Evolutionary conservation across 2,329 filamentous ascomycete genomes (phyloP).

Genomic region (Talaromyces rugulosus): DNA sequence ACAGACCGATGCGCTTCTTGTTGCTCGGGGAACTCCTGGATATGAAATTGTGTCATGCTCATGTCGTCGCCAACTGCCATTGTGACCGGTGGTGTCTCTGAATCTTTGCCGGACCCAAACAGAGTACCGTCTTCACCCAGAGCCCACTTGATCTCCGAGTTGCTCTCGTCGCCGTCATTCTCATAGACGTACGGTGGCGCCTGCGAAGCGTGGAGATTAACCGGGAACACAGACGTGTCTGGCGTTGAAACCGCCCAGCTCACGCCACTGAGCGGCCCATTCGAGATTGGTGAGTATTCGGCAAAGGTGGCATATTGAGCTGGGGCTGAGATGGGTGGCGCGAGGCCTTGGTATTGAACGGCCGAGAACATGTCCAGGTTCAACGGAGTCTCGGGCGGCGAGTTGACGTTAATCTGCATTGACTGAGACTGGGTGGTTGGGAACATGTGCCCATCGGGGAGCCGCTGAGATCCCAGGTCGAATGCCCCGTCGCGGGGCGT

Average conservation of each 20-base stretch:
- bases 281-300: constrained; percentile 37
- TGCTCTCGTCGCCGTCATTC: constrained; percentile 26
- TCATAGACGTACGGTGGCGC: constrained; percentile 38
- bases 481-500: constrained; percentile 36
- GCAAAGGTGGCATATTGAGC: constrained; percentile 40
- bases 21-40: constrained; percentile 43
- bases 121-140: constrained; percentile 26
- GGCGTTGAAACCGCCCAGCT: constrained; percentile 44
- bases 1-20: constrained; percentile 39
- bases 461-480: constrained; percentile 30
- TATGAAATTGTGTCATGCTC: constrained; percentile 38
- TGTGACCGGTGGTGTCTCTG: constrained; percentile 20
- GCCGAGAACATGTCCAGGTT: constrained; percentile 33
- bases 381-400: constrained; percentile 42
- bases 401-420: constrained; percentile 40
- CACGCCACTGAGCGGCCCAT: constrained; percentile 33
- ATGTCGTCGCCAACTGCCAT: constrained; percentile 24
- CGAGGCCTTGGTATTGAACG: constrained; percentile 33
- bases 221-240: constrained; percentile 30
- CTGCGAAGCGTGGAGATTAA: constrained; percentile 28
- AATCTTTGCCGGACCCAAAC: constrained; percentile 29
- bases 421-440: constrained; percentile 35
- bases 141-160: constrained; percentile 23
- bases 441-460: constrained; percentile 27
- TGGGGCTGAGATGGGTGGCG: constrained; percentile 40